phyloP scores from a whole-genome alignment of 129 eudicot genomes.

The Chrysanthemum makinoi region DNA sequence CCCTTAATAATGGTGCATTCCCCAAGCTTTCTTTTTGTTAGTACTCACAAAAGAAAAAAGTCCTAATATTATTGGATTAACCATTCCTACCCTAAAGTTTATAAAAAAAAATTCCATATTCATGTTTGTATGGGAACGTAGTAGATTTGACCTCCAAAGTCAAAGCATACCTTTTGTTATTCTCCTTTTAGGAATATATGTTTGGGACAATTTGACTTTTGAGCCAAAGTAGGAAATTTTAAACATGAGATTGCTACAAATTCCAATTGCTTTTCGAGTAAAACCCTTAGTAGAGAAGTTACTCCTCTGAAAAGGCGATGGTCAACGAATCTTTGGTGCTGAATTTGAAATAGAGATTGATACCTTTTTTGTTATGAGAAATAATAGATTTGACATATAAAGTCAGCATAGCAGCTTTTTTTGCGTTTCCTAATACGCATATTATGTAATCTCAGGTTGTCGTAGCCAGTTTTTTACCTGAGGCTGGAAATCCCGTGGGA shows the following conservation, averaged over 20 bases:
- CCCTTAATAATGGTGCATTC: too few species aligned
- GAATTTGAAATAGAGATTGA: background rate
- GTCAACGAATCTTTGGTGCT: background rate
- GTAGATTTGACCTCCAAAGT: conserved; percentile 2
- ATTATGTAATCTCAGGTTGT: conserved; percentile 47
- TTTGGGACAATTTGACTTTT: background rate
- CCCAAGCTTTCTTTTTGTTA: too few species aligned
- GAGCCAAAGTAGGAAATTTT: background rate
- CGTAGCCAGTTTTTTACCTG: conserved; percentile 64
- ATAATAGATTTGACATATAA: background rate
- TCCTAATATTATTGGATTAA: too few species aligned
- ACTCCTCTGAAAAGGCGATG: background rate
- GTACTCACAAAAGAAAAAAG: too few species aligned
- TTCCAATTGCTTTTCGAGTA: background rate
- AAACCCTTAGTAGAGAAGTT: background rate
- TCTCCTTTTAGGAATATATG: background rate
- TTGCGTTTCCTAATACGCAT: background rate
- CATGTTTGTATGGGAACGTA: background rate
- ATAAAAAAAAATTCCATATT: too few species aligned
- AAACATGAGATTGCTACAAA: background rate
- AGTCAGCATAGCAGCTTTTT: conserved; percentile 2
- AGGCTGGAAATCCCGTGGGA: conserved; percentile 24
- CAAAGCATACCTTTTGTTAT: background rate
- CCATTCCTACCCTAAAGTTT: too few species aligned
- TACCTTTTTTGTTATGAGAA: background rate